Evolutionary conservation across 2,329 filamentous ascomycete species (phyloP).

Genomic region (Monilinia vaccinii-corymbosi): DNA sequence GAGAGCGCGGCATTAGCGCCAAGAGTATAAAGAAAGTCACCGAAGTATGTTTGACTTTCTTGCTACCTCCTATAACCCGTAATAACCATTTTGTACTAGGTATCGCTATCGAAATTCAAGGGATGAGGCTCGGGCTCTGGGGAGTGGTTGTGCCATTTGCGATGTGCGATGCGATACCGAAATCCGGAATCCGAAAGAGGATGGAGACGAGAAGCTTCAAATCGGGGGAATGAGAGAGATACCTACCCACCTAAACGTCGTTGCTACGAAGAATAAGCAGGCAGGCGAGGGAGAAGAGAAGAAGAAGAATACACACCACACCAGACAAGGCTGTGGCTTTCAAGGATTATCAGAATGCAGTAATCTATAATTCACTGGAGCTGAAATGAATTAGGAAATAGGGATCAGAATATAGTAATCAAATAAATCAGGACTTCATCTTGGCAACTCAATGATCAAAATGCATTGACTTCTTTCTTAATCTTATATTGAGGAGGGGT

Average conservation of each 20-base stretch:
- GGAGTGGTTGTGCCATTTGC: background rate
- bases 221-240: background rate
- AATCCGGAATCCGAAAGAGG: background rate
- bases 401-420: too few relatives aligned
- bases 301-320: background rate
- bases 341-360: background rate
- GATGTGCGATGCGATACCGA: background rate
- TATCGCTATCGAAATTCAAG: slow-evolving; percentile 8
- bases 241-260: background rate
- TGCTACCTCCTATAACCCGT: background rate
- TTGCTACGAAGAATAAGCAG: background rate
- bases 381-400: too few relatives aligned
- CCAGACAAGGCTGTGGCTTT: background rate
- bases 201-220: background rate
- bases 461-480: background rate
- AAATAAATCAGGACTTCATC: too few relatives aligned
- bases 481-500: background rate
- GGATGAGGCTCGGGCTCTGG: background rate
- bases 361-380: background rate
- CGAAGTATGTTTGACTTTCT: slow-evolving; percentile 43
- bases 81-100: background rate
- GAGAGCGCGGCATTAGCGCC: slow-evolving; percentile 65
- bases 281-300: background rate
- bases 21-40: slow-evolving; percentile 71
- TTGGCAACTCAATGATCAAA: background rate